Evolutionary conservation across 192 early-diverging fungal genomes (phyloP).

Genomic region (Diversispora eburnea): DNA sequence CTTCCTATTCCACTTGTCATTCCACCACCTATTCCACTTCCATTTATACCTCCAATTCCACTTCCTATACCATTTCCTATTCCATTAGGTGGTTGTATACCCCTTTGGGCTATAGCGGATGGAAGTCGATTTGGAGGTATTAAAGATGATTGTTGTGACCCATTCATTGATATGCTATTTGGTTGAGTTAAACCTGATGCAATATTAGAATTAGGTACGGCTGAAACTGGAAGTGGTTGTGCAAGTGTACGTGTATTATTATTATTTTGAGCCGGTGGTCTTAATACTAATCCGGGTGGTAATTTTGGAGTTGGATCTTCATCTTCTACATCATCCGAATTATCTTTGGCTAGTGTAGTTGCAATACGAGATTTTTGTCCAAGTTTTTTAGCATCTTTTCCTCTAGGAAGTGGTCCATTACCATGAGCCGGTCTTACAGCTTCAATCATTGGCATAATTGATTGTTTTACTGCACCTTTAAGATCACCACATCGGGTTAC

Average conservation of each 20-base stretch:
- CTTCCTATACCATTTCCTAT: conserved; percentile 9
- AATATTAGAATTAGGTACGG: neutral
- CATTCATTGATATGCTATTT: neutral
- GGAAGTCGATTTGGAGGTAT: conserved; percentile 29
- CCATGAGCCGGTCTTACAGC: conserved; percentile 50
- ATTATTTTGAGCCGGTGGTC: neutral
- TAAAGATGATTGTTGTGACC: neutral
- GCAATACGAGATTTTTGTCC: conserved; percentile 45
- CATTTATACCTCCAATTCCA: neutral
- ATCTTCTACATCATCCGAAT: conserved; percentile 35
- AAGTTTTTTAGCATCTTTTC: conserved; percentile 7
- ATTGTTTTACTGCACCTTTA: conserved; percentile 66
- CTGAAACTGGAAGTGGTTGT: neutral
- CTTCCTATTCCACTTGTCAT: neutral
- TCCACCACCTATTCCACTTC: neutral
- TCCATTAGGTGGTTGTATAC: neutral
- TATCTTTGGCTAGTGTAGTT: conserved; percentile 31
- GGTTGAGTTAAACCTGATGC: neutral
- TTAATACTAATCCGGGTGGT: conserved; percentile 24
- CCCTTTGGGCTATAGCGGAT: neutral
- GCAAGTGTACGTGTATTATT: neutral
- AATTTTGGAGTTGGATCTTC: conserved; percentile 26
- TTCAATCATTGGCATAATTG: conserved; percentile 76
- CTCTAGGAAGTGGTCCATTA: conserved; percentile 3
- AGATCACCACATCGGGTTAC: conserved; percentile 70